phyloP scores from a whole-genome alignment of 305 asterid species.

The Solanum aculeatissimum region DNA sequence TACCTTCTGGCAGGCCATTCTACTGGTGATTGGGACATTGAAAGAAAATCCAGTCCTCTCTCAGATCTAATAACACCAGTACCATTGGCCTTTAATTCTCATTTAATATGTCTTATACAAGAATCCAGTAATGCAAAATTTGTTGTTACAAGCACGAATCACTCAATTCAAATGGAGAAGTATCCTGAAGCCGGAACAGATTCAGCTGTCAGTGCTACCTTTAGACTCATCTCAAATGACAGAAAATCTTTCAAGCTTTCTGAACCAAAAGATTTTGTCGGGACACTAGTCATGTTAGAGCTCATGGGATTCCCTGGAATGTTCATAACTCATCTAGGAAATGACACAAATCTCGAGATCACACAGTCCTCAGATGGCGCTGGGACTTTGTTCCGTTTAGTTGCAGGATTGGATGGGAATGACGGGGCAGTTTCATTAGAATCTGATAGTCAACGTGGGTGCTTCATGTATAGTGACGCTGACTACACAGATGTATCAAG shows the following conservation, averaged over 20 bases:
- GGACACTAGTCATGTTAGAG: constrained; percentile 44
- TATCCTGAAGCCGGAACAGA: constrained; percentile 44
- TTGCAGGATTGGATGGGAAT: constrained; percentile 39
- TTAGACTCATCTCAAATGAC: constrained; percentile 30
- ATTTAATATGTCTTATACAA: constrained; percentile 50
- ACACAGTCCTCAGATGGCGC: constrained; percentile 8
- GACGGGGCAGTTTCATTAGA: constrained; percentile 41
- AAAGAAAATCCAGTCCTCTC: constrained; percentile 23
- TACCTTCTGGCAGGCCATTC: constrained; percentile 76
- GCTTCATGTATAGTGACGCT: constrained; percentile 29
- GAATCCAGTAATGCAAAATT: constrained; percentile 9
- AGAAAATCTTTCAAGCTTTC: constrained; percentile 2
- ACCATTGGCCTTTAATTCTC: constrained; percentile 37
- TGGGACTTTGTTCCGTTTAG: constrained; percentile 29
- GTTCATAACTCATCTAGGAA: constrained; percentile 31
- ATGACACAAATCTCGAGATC: constrained; percentile 25
- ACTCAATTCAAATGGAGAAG: constrained; percentile 24
- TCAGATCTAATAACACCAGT: constrained; percentile 56
- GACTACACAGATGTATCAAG: constrained; percentile 7
- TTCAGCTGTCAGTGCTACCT: constrained; percentile 41
- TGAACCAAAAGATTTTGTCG: constrained; percentile 22
- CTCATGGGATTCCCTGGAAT: constrained; percentile 50
- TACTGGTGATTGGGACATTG: constrained; percentile 56
- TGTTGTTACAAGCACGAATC: constrained; percentile 25
- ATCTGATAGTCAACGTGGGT: constrained; percentile 30